Evolutionary conservation across 768 basidiomycete species (phyloP).

Genomic region (Leccinum subgranulosum): DNA sequence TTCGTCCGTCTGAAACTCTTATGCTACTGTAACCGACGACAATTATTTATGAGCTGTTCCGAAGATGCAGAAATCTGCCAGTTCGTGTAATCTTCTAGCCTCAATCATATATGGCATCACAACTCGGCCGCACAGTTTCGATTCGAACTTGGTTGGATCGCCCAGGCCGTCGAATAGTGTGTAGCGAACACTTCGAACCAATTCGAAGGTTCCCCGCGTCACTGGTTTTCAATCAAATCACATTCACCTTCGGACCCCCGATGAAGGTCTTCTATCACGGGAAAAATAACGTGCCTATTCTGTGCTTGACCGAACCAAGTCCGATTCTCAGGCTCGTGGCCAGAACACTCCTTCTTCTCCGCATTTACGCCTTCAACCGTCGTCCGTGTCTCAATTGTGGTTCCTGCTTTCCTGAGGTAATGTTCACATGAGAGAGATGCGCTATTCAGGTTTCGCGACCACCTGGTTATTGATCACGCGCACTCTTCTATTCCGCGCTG

Average conservation of each 20-base stretch:
- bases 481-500: not conserved
- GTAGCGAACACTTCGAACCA: not conserved
- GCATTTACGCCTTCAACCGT: not conserved
- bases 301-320: not conserved
- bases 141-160: not conserved
- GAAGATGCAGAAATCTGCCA: not conserved
- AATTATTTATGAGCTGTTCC: too few species aligned
- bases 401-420: not conserved
- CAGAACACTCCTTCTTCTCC: not conserved
- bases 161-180: not conserved
- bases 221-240: not conserved
- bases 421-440: not conserved
- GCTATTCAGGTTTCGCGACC: not conserved
- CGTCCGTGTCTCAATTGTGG: not conserved
- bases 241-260: not conserved
- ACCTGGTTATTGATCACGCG: constrained; percentile 2
- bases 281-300: not conserved
- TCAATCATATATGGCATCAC: not conserved
- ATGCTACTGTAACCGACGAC: too few species aligned
- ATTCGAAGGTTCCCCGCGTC: not conserved
- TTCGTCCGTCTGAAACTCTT: not conserved
- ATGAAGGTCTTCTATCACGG: not conserved
- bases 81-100: not conserved
- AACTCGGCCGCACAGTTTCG: not conserved
- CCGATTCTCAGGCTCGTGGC: not conserved